Percentiles rank a stretch among this genome's conserved stretches.
phyloP scores from a whole-genome alignment of 805 yeast species.

The Kuraishia cidri region DNA sequence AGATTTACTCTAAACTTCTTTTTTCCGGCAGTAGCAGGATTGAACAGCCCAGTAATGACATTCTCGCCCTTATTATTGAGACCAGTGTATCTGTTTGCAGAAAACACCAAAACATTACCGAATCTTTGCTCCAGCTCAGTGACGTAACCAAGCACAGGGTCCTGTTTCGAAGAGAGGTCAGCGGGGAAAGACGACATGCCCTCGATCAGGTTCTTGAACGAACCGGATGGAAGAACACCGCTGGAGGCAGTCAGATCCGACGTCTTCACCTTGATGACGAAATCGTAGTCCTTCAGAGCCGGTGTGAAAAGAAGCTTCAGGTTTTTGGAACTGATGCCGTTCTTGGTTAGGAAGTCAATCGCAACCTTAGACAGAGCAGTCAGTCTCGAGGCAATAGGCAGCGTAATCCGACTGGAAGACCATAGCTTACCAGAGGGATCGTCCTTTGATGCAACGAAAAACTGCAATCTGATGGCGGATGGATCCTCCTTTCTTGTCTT shows the following conservation, averaged over 20 bases:
- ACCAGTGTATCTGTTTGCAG: conserved; percentile 48
- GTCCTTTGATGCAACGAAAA: conserved; percentile 73
- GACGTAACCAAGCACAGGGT: conserved; percentile 52
- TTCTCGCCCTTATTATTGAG: conserved; percentile 42
- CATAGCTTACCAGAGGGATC: conserved; percentile 86
- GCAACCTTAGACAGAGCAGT: conserved; percentile 84
- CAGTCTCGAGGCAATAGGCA: conserved; percentile 80
- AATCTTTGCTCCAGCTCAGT: conserved; percentile 55
- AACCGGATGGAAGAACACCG: conserved; percentile 46
- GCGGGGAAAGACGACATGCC: conserved; percentile 32
- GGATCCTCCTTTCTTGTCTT: conserved; percentile 74
- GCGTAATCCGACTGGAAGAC: conserved; percentile 32
- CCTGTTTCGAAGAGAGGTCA: conserved; percentile 25
- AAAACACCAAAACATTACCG: conserved; percentile 62
- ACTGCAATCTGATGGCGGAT: conserved; percentile 66
- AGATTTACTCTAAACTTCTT: conserved; percentile 72
- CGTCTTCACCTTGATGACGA: conserved; percentile 53
- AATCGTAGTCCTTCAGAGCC: conserved; percentile 77
- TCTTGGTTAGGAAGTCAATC: conserved; percentile 31
- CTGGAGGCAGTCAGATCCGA: conserved; percentile 31
- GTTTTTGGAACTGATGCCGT: conserved; percentile 29
- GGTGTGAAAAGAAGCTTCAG: conserved; percentile 66
- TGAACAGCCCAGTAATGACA: conserved; percentile 74
- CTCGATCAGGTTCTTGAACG: conserved; percentile 53
- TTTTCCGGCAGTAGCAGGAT: conserved; percentile 46